Conservation (phyloP, 495 filamentous ascomycete species). For the Penicillium taxi region DNA sequence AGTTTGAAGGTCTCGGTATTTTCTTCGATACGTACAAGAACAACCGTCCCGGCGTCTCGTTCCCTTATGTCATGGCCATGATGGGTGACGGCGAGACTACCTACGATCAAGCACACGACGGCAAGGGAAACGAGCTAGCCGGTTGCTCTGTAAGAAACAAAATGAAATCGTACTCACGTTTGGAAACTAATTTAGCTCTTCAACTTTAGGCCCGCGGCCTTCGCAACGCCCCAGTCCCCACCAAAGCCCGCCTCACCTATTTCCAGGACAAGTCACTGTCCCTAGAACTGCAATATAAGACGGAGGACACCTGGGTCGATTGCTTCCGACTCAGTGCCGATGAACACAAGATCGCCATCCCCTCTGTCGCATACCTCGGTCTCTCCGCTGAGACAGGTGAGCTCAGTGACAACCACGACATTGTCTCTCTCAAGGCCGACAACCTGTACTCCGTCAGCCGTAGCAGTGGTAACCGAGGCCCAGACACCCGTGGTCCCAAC, state of each 20-base stretch:
- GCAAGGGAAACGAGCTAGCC: conserved; percentile 84
- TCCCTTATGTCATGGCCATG: conserved; percentile 99
- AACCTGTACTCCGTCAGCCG: conserved; percentile 70
- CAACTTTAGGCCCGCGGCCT: conserved; percentile 67
- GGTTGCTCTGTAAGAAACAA: conserved; percentile 68
- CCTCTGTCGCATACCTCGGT: conserved; percentile 86
- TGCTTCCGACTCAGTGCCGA: conserved; percentile 68
- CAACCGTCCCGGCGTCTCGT: conserved; percentile 87
- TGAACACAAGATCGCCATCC: conserved; percentile 67
- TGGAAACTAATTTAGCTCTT: neutral
- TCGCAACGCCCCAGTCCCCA: conserved; percentile 65
- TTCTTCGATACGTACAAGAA: conserved; percentile 99
- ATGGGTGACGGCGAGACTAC: conserved; percentile 79
- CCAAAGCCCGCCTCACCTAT: conserved; percentile 84
- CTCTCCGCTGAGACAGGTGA: conserved; percentile 96
- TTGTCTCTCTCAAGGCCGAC: conserved; percentile 77
- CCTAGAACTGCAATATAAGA: conserved; percentile 90
- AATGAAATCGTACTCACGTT: neutral
- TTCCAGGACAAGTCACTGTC: conserved; percentile 92
- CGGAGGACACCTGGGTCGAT: conserved; percentile 74
- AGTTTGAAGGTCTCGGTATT: conserved; percentile 89
- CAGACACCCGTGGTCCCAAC: conserved; percentile 25
- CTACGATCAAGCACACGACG: conserved; percentile 93
- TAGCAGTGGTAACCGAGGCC: conserved; percentile 33
- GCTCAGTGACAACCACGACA: conserved; percentile 95